Evolutionary conservation across 2,329 filamentous ascomycete genomes (phyloP), one percentile per base, ranked within the genome.

Genomic region (Pyricularia sp.): DNA sequence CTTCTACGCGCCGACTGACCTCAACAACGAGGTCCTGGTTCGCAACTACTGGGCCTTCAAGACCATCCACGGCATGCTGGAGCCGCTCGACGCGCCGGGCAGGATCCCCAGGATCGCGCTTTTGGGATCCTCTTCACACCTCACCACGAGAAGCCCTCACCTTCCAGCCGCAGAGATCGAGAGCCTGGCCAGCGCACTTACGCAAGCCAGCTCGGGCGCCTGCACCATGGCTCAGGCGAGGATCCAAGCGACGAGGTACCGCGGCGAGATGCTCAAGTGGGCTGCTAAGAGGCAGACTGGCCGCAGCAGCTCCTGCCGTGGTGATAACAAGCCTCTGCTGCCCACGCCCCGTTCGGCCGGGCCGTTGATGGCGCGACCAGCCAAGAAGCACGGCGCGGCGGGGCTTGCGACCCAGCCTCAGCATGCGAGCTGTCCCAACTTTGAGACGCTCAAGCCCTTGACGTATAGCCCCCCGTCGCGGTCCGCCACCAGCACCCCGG

Each of bases 11-110:
- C 65, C 65, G 4, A 33, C 33, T 4, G 36, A 31, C 65, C 17
- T 55, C 31, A 14, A 42, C 66, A 68, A 61, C 28, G 26, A 17
- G 14, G 25, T 25, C 25, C 30, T 63, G 20, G 30, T 68, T 50
- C 42, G 14, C 36, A 58, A 58, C 50, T 68, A 68, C n/a, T 68
- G 66, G 50, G 17, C 66, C 14, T 25, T 28, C 36, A 67, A 67
- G 55, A 61, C 36, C 25, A 26, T 17, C 14, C 25, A 23, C 25
- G 66, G 66, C 50, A 25, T 58, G 3, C 7, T 61, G 6, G 36
- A 26, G 23, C 42, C 66, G n/a, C 25, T 59, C 31, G 23, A 55
- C 4, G n/a, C 10, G 17, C 64, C 30, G 33, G n/a, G 33, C 64
- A 36, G 31, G 64, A 17, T 66, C 33, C 28, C n/a, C 6, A 14